A percentile compares a stretch with the other conserved stretches of the same genome.
Conservation (phyloP, 192 early-diverging fungal genomes). For the Entomortierella parvispora region DNA sequence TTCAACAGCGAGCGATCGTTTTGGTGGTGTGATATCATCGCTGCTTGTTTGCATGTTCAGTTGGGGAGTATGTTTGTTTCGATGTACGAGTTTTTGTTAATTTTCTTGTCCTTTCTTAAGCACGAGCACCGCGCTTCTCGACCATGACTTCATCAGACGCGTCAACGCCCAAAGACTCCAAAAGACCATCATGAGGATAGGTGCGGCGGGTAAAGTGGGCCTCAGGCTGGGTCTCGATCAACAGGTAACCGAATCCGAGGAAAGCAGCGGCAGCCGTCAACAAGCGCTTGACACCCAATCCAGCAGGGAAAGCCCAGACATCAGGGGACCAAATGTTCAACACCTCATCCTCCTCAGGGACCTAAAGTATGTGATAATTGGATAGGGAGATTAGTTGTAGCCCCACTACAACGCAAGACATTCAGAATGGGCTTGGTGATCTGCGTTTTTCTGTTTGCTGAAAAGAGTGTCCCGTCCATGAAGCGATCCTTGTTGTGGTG, state of each 20-base stretch:
- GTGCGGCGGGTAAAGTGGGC: constrained; percentile 69
- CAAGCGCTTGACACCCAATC: constrained; percentile 63
- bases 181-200: constrained; percentile 75
- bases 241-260: constrained; percentile 62
- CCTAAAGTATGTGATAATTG: constrained; percentile 26
- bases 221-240: constrained; percentile 63
- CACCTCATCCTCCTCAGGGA: constrained; percentile 77
- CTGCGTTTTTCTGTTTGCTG: no score
- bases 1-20: no score
- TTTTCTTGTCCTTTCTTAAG: background rate
- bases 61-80: no score
- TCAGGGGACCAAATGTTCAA: constrained; percentile 77
- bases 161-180: constrained; percentile 68
- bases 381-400: background rate
- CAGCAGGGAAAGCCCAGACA: constrained; percentile 68
- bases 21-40: no score
- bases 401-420: no score
- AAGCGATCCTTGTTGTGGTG: no score
- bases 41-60: no score
- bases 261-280: constrained; percentile 61
- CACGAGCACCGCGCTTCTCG: constrained; percentile 48
- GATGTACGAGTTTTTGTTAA: no score
- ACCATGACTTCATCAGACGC: constrained; percentile 54
- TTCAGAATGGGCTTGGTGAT: no score
- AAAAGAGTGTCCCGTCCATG: no score